phyloP scores from a whole-genome alignment of 2,329 filamentous ascomycete species.

The Colletotrichum australisinense region DNA sequence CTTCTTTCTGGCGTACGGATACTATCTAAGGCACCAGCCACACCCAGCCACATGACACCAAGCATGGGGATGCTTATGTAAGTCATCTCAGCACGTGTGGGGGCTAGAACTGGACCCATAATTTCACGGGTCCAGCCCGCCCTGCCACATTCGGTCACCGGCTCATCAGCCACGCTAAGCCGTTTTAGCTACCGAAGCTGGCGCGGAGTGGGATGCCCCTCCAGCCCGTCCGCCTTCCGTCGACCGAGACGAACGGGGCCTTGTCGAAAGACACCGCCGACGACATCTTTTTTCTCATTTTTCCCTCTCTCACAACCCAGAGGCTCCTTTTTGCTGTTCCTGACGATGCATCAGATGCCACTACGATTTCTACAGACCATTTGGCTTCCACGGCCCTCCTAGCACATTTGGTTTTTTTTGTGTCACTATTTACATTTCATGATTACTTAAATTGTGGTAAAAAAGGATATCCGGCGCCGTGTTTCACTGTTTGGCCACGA shows the following conservation, averaged over 20 bases:
- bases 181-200: conserved; percentile 31
- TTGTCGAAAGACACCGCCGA: conserved; percentile 13
- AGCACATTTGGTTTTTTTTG: background rate
- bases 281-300: background rate
- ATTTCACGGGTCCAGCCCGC: background rate
- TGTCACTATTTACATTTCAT: conserved; percentile 1
- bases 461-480: background rate
- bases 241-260: conserved; percentile 17
- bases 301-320: background rate
- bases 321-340: background rate
- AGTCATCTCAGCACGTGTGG: background rate
- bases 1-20: no score
- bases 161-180: conserved; percentile 28
- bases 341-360: conserved; percentile 15
- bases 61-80: background rate
- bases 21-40: background rate
- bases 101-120: background rate
- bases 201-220: conserved; percentile 27
- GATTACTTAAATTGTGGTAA: background rate
- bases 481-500: background rate
- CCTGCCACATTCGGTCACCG: conserved; percentile 30
- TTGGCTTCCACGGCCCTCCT: conserved; percentile 25
- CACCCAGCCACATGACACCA: background rate
- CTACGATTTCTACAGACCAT: background rate
- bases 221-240: background rate